Base-by-base conservation (phyloP, 2,329 filamentous ascomycete species). In the Aspergillus fumigatiaffinis region DNA sequence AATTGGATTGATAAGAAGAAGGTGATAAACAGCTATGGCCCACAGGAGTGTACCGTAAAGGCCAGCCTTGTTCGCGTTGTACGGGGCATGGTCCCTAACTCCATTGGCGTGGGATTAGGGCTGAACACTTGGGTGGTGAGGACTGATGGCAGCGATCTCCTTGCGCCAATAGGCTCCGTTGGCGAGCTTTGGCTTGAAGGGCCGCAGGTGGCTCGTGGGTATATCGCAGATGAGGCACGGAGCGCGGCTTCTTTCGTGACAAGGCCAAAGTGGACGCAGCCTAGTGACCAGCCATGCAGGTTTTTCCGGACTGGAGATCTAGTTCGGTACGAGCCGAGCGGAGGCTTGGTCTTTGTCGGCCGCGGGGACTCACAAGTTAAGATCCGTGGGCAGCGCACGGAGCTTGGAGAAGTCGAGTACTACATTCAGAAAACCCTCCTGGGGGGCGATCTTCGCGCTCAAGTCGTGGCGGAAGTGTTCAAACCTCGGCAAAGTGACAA, bases 131-230 rank as follows among this genome's bases (percentile, higher is more conserved):
- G 56, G 56, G 35, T 58, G 14, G 56, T 58, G n/a, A 47, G 46
- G 4, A n/a, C 23, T 3, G 48, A 58, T 10, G 38, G 48, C 41
- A 49, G 51, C 17, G 42, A 58, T 28, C 14, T n/a, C 5, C 52
- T 58, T 14, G 49, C 52, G 32, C 56, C 56, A 2, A 42, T 58
- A 21, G 56, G 56, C 4, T 52, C 52, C 4, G 35, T 32, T 8
- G 56, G 56, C 6, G 56, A 58, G 48, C 26, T 58, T 38, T 58
- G 25, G 56, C 47, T 4, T 21, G 51, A 1, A 52, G 56, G 9
- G 54, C 26, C 26, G 4, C 26, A 28, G 26, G 5, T 28, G 4
- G 26, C 26, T 52, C 32, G 29, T 58, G 14, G n/a, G 52, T 29
- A 49, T 54, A 23, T 52, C 52, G 9, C 41, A 51, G 26, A 28